Evolutionary conservation across 352 stramenopile genomes (phyloP).

Genomic region (Phytophthora vignae): DNA sequence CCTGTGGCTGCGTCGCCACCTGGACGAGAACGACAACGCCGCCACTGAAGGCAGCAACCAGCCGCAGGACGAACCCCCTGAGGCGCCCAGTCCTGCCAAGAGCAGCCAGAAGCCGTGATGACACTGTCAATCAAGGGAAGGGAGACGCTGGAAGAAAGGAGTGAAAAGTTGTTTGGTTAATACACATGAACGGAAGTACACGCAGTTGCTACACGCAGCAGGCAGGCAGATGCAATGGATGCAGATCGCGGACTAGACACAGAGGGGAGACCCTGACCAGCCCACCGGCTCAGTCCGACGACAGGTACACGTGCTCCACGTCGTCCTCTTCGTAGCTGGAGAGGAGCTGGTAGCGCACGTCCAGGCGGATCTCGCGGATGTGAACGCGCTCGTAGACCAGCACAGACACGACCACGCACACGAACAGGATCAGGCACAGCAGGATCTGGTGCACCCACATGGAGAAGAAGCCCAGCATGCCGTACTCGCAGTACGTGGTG

Average conservation of each 20-base stretch:
- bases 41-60: constrained; percentile 2
- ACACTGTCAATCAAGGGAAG: neutral
- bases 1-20: constrained; percentile 33
- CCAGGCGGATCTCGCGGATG: constrained; percentile 59
- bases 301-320: constrained; percentile 84
- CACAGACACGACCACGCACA: constrained; percentile 73
- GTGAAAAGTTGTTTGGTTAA: constrained; percentile 18
- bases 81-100: constrained; percentile 16
- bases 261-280: neutral
- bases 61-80: constrained; percentile 10
- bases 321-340: constrained; percentile 85
- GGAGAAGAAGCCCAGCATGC: constrained; percentile 84
- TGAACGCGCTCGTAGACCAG: constrained; percentile 84
- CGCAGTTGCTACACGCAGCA: constrained; percentile 22
- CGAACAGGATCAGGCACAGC: constrained; percentile 79
- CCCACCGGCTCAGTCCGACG: constrained; percentile 49
- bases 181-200: constrained; percentile 25
- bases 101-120: constrained; percentile 19
- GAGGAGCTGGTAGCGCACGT: constrained; percentile 79
- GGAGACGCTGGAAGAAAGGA: neutral
- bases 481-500: constrained; percentile 77
- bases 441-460: constrained; percentile 90
- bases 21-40: constrained; percentile 11
- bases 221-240: constrained; percentile 15
- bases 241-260: constrained; percentile 12